Evolutionary conservation across 164 flowering plant species (phyloP).

Genomic region (Houttuynia cordata): DNA sequence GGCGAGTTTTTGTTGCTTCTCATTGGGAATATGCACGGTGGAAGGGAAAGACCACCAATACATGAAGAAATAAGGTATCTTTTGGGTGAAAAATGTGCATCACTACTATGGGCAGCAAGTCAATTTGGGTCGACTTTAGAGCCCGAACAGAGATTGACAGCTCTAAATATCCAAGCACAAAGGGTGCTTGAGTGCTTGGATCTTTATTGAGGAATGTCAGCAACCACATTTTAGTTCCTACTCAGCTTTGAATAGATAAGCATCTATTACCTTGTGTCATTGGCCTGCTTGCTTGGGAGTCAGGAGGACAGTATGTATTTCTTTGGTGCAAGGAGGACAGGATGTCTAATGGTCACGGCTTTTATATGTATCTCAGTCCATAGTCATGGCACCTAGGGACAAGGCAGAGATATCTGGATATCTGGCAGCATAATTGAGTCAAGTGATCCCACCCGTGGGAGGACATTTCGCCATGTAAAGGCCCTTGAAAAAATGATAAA

Average conservation of each 20-base stretch:
- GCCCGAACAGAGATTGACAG: constrained; percentile 70
- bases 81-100: constrained; percentile 88
- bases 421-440: too few relatives aligned
- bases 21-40: constrained; percentile 80
- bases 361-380: too few relatives aligned
- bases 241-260: not conserved
- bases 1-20: constrained; percentile 89
- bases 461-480: too few relatives aligned
- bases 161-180: constrained; percentile 79
- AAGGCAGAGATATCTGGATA: too few relatives aligned
- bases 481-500: too few relatives aligned
- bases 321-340: too few relatives aligned
- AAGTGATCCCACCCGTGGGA: too few relatives aligned
- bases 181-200: constrained; percentile 92
- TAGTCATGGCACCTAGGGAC: too few relatives aligned
- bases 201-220: constrained; percentile 16
- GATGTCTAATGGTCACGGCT: too few relatives aligned
- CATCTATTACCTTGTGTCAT: too few relatives aligned
- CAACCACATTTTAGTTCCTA: not conserved
- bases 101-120: constrained; percentile 96
- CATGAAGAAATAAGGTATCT: constrained; percentile 70
- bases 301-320: too few relatives aligned
- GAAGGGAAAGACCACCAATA: constrained; percentile 52
- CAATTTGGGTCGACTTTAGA: constrained; percentile 91
- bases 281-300: too few relatives aligned